phyloP scores from a whole-genome alignment of 352 stramenopile genomes.

The Phytopythium vexans region DNA sequence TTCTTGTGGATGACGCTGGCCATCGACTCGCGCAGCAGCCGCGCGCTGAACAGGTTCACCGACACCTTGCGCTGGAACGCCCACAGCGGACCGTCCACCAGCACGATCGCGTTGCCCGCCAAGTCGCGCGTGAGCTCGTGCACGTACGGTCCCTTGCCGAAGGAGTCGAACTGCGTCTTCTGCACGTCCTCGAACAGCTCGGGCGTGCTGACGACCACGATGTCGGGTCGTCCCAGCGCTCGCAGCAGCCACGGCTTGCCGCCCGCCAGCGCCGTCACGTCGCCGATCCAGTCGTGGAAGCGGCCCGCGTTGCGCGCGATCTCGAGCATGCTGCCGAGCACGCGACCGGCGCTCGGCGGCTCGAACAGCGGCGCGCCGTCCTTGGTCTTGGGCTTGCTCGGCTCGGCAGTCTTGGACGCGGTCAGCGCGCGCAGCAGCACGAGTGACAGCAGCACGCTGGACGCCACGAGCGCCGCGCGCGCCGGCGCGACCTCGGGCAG shows the following conservation, averaged over 20 bases:
- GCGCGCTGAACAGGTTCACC: constrained; percentile 36
- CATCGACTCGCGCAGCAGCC: constrained; percentile 38
- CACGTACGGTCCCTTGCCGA: constrained; percentile 42
- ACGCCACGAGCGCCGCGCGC: neutral
- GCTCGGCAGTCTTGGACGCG: neutral
- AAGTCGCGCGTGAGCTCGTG: constrained; percentile 37
- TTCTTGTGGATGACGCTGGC: constrained; percentile 32
- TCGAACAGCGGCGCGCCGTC: constrained; percentile 4
- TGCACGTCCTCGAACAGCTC: constrained; percentile 40
- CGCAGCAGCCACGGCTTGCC: constrained; percentile 51
- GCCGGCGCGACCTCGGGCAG: neutral
- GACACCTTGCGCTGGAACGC: constrained; percentile 34
- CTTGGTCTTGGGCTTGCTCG: neutral
- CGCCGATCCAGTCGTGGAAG: constrained; percentile 58
- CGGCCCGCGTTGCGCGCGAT: constrained; percentile 24
- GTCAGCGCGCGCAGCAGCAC: neutral
- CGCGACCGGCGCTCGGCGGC: constrained; percentile 11
- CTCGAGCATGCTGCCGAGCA: constrained; percentile 35
- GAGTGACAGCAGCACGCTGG: neutral
- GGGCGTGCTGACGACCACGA: constrained; percentile 24
- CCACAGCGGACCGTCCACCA: constrained; percentile 37
- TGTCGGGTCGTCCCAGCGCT: constrained; percentile 29
- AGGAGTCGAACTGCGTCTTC: constrained; percentile 47
- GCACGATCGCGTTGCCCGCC: constrained; percentile 40
- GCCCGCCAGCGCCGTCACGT: constrained; percentile 31